A percentile compares a stretch with the other conserved stretches of the same genome.
These are phyloP conservation scores for Malassezia sp. DNA, from an alignment of 1,284 basidiomycete genomes.

Conservation along the genomic window DNA sequence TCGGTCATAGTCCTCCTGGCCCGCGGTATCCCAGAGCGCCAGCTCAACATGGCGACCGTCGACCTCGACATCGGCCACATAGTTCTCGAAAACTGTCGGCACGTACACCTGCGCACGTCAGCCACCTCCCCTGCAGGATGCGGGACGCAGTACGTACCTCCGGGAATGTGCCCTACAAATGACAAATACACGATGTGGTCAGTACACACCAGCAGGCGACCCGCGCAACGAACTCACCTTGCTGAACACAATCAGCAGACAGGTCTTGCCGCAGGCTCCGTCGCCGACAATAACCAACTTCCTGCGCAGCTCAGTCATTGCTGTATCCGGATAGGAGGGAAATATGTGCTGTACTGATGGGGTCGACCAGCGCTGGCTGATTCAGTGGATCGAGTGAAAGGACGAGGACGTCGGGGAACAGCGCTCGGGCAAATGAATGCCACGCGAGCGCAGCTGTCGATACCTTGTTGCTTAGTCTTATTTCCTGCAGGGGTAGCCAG, in stretches of 20 bases:
- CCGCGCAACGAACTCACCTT: conserved; percentile 49
- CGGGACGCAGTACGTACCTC: conserved; percentile 54
- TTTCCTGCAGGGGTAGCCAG: conserved; percentile 9
- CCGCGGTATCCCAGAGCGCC: conserved; percentile 89
- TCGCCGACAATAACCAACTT: conserved; percentile 46
- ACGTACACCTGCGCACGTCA: conserved; percentile 61
- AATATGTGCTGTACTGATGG: conserved; percentile 1
- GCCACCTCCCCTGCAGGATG: not conserved
- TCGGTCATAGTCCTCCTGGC: conserved; percentile 63
- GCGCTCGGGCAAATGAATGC: conserved; percentile 4
- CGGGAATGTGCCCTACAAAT: conserved; percentile 66
- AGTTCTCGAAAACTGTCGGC: conserved; percentile 82
- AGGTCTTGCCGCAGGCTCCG: conserved; percentile 67
- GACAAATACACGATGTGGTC: not conserved
- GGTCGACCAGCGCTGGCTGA: not conserved
- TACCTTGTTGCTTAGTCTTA: not conserved
- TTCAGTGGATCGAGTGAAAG: conserved; percentile 3
- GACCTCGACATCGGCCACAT: conserved; percentile 78
- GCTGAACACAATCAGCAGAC: conserved; percentile 70
- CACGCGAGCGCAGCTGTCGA: not conserved
- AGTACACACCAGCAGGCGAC: not conserved
- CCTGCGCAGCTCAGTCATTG: conserved; percentile 39
- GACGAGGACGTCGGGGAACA: not conserved
- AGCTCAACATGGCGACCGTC: conserved; percentile 84
- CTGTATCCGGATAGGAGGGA: not conserved